phyloP scores from a whole-genome alignment of 169 alveolate species.

The Babesia bigemina region DNA sequence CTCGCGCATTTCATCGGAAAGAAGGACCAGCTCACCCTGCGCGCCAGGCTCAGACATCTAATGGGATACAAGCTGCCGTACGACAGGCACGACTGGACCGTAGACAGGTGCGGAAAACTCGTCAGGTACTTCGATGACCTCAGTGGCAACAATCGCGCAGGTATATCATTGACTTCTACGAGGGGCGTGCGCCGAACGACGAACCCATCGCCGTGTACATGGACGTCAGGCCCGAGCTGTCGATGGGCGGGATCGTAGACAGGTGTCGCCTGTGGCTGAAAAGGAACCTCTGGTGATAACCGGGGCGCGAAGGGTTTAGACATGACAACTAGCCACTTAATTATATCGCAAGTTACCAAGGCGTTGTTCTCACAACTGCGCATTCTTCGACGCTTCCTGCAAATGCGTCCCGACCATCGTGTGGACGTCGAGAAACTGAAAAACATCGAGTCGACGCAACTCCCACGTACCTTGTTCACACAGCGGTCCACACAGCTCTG shows the following conservation, averaged over 20 bases:
- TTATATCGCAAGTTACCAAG: not conserved
- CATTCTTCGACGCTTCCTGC: conserved; percentile 52
- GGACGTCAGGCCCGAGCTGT: conserved; percentile 65
- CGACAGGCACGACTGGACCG: conserved; percentile 81
- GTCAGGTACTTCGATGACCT: conserved; percentile 54
- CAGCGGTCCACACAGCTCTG: conserved; percentile 82
- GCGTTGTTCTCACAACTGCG: conserved; percentile 12
- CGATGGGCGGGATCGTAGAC: conserved; percentile 56
- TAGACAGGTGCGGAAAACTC: conserved; percentile 78
- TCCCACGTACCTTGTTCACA: conserved; percentile 69
- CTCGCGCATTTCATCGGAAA: conserved; percentile 70
- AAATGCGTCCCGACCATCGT: conserved; percentile 48
- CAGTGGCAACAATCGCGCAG: not conserved
- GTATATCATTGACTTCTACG: conserved; percentile 67
- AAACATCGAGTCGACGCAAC: not conserved
- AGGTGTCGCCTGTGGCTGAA: conserved; percentile 53
- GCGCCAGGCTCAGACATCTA: conserved; percentile 60
- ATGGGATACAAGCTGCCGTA: conserved; percentile 76
- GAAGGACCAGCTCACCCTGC: conserved; percentile 70
- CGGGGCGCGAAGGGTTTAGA: not conserved
- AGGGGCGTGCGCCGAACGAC: conserved; percentile 55
- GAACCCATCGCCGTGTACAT: conserved; percentile 55
- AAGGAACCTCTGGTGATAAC: conserved; percentile 1
- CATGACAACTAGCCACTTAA: not conserved
- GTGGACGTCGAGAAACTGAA: conserved; percentile 66